Conservation (phyloP, 2,329 filamentous ascomycete genomes). For the Diaporthe sp. region DNA sequence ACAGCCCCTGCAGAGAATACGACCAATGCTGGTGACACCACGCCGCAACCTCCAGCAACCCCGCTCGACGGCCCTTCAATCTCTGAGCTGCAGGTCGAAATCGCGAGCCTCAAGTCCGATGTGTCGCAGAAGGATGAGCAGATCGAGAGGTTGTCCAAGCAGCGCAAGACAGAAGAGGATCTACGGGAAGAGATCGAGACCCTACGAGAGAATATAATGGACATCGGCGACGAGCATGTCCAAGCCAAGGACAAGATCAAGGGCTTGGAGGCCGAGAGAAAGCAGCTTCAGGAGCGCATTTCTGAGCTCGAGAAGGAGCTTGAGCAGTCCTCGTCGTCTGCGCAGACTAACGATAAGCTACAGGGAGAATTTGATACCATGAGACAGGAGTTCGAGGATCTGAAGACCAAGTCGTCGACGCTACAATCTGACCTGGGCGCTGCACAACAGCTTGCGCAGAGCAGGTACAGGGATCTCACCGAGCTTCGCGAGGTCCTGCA, state of each 20-base stretch:
- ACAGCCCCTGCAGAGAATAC: slow-evolving; percentile 58
- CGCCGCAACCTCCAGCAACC: slow-evolving; percentile 53
- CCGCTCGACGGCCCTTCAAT: slow-evolving; percentile 49
- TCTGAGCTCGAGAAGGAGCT: slow-evolving; percentile 80
- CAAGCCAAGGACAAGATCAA: slow-evolving; percentile 85
- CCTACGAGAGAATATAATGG: slow-evolving; percentile 82
- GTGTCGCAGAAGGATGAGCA: slow-evolving; percentile 77
- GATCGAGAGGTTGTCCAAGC: slow-evolving; percentile 79
- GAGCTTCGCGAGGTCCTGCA: slow-evolving; percentile 85
- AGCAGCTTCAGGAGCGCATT: slow-evolving; percentile 74
- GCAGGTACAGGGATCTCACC: slow-evolving; percentile 88
- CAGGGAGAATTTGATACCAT: slow-evolving; percentile 71
- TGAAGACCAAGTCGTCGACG: slow-evolving; percentile 77
- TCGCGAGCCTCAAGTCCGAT: slow-evolving; percentile 65
- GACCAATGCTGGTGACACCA: slow-evolving; percentile 51
- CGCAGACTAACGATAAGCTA: slow-evolving; percentile 67
- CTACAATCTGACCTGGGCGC: slow-evolving; percentile 88
- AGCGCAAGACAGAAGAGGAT: slow-evolving; percentile 82
- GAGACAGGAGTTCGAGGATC: slow-evolving; percentile 72
- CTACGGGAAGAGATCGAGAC: slow-evolving; percentile 89
- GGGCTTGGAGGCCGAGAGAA: slow-evolving; percentile 78
- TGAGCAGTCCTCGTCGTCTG: slow-evolving; percentile 51
- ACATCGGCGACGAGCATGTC: slow-evolving; percentile 86
- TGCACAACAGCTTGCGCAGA: slow-evolving; percentile 87
- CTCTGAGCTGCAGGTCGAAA: slow-evolving; percentile 62